Evolutionary conservation across 1,284 basidiomycete species (phyloP).

Genomic region (Ustilago lituana): DNA sequence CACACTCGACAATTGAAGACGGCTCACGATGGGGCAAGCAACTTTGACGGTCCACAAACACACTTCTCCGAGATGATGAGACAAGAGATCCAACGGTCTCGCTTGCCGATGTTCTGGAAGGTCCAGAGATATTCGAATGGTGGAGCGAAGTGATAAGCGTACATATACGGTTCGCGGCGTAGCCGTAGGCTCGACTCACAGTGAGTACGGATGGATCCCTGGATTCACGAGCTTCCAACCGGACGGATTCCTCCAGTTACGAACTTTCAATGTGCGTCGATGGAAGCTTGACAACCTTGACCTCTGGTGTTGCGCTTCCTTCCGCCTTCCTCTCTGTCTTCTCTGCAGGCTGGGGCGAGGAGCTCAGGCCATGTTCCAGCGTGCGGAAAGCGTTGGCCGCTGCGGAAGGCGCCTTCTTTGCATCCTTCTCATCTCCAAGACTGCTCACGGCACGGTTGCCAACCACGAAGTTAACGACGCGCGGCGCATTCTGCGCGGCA

Average conservation of each 20-base stretch:
- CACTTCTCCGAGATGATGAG: too few species aligned
- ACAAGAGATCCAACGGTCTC: too few species aligned
- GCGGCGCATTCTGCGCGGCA: background rate
- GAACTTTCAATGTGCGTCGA: constrained; percentile 29
- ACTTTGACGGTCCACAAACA: too few species aligned
- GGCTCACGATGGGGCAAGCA: too few species aligned
- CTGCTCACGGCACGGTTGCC: constrained; percentile 1
- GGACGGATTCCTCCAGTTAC: background rate
- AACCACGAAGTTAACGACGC: background rate
- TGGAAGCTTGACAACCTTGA: constrained; percentile 27
- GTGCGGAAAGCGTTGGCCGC: constrained; percentile 25
- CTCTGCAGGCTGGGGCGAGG: constrained; percentile 12
- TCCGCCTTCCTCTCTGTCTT: constrained; percentile 4
- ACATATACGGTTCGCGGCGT: constrained; percentile 1
- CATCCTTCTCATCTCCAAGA: background rate
- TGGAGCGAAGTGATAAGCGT: background rate
- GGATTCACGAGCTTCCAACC: constrained; percentile 12
- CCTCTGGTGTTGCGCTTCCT: constrained; percentile 2
- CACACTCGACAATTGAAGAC: too few species aligned
- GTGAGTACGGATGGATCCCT: background rate
- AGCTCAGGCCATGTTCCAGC: constrained; percentile 14
- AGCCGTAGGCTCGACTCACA: too few species aligned
- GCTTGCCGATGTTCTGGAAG: too few species aligned
- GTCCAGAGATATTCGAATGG: too few species aligned
- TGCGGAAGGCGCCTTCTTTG: constrained; percentile 3